These are phyloP conservation scores for Paraglomus occultum DNA, from an alignment of 192 early-diverging fungal species.

Conservation along the genomic window DNA sequence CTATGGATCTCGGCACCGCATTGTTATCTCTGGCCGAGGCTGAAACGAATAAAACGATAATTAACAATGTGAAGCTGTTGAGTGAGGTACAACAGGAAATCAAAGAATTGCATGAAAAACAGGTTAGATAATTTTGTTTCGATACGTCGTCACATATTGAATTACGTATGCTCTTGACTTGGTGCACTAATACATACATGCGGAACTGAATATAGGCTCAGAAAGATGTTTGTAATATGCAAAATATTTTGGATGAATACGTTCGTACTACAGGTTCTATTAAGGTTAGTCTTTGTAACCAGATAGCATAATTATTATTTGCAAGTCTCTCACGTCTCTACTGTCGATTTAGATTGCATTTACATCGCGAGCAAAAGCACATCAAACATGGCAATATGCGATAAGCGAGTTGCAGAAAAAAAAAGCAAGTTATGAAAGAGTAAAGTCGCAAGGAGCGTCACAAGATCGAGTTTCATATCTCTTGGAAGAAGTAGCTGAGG, in stretches of 20 bases:
- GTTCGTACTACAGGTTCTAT: slow-evolving; percentile 83
- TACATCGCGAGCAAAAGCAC: slow-evolving; percentile 65
- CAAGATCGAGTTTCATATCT: slow-evolving; percentile 51
- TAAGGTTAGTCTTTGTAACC: slow-evolving; percentile 44
- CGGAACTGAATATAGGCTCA: slow-evolving; percentile 44
- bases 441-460: slow-evolving; percentile 45
- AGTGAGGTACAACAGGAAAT: slow-evolving; percentile 80
- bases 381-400: slow-evolving; percentile 66
- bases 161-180: too few relatives aligned
- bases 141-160: too few relatives aligned
- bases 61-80: slow-evolving; percentile 66
- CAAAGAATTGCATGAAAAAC: slow-evolving; percentile 73
- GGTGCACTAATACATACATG: not conserved
- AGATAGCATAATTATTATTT: not conserved
- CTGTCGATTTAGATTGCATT: slow-evolving; percentile 59
- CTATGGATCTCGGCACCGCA: slow-evolving; percentile 79
- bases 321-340: not conserved
- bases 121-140: slow-evolving; percentile 42
- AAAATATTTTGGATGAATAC: slow-evolving; percentile 85
- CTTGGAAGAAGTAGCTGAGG: slow-evolving; percentile 53
- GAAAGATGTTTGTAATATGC: slow-evolving; percentile 70
- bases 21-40: slow-evolving; percentile 67
- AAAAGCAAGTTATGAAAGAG: slow-evolving; percentile 60
- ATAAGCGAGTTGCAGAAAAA: slow-evolving; percentile 71
- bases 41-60: slow-evolving; percentile 52